These are phyloP conservation scores for Saccharomycopsis synnaedendra DNA, from an alignment of 805 yeast genomes.

Conservation along the genomic window DNA sequence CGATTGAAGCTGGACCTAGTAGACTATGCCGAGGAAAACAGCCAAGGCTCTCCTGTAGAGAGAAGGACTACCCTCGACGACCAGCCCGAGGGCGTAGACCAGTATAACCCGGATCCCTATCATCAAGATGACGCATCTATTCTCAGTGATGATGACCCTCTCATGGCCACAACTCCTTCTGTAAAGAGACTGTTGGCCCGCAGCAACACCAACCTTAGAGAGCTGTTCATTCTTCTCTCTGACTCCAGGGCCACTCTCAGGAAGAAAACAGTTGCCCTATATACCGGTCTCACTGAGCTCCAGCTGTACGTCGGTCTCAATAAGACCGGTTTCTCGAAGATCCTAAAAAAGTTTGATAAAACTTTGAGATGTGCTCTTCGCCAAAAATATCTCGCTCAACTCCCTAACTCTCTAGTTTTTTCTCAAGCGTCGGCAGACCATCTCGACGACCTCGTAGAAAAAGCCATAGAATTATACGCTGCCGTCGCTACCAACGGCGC, in stretches of 20 bases:
- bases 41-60: neutral
- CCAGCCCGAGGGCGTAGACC: neutral
- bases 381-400: slow-evolving; percentile 39
- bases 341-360: slow-evolving; percentile 86
- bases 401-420: slow-evolving; percentile 46
- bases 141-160: neutral
- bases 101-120: slow-evolving; percentile 1
- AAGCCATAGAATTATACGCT: slow-evolving; percentile 45
- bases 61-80: neutral
- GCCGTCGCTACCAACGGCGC: slow-evolving; percentile 31
- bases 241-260: slow-evolving; percentile 35
- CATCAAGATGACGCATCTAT: slow-evolving; percentile 13
- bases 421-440: slow-evolving; percentile 31
- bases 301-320: slow-evolving; percentile 77
- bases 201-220: slow-evolving; percentile 11
- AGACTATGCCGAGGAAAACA: neutral
- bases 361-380: slow-evolving; percentile 53
- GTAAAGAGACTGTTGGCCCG: no score
- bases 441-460: slow-evolving; percentile 44
- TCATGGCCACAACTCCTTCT: no score
- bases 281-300: slow-evolving; percentile 69
- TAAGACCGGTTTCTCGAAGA: slow-evolving; percentile 80
- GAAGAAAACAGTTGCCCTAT: slow-evolving; percentile 52
- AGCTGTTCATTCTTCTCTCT: slow-evolving; percentile 26
- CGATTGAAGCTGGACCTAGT: slow-evolving; percentile 18